Base-by-base conservation (phyloP, 129 eudicot species). In the Centella asiatica region DNA sequence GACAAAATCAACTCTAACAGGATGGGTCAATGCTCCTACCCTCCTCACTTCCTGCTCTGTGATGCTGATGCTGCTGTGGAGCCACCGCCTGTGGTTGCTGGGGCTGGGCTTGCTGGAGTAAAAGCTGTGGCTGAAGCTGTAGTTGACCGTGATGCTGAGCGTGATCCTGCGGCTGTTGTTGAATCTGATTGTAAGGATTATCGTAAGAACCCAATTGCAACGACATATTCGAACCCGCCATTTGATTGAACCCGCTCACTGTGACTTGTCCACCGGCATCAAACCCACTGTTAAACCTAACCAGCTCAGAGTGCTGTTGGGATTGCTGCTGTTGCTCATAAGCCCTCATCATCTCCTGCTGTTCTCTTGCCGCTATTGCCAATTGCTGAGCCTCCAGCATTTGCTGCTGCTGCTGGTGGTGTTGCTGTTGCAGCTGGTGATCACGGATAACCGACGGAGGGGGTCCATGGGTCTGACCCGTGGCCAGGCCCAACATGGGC, bases 401-500 rank as follows among this genome's bases (percentile, higher is more conserved):
- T 26, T 74, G 86, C 20, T 82, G 85, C 25, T 86, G 80, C n/a
- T 82, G 88, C 40, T 75, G n/a, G n/a, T n/a, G n/a, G n/a, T n/a
- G n/a, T 26, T 74, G 86, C 20, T 82, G 85, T 20, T 86, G 80
- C n/a, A 78, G 88, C 40, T 75, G 88, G 12, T 74, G 78, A 11
- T 73, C 82, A 1, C 81, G 69, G 13, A 81, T 73, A 39, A 81
- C 45, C 60, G 73, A 67, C 6, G 66, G 88, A 25, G 66, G 53
- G 3, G 60, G 75, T 2, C 77, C 70, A 13, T 66, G 68, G n/a
- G 74, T 32, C 12, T 45, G 72, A n/a, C 69, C 78, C 13, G 78
- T 57, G 8, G 78, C 69, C 44, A 74, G 44, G 0, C 89, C 89
- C 82, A 78, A 13, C 81, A 71, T 72, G 1, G 84, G 72, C 49